Base-by-base conservation (phyloP, 805 yeast species). In the Yarrowia hollandica region DNA sequence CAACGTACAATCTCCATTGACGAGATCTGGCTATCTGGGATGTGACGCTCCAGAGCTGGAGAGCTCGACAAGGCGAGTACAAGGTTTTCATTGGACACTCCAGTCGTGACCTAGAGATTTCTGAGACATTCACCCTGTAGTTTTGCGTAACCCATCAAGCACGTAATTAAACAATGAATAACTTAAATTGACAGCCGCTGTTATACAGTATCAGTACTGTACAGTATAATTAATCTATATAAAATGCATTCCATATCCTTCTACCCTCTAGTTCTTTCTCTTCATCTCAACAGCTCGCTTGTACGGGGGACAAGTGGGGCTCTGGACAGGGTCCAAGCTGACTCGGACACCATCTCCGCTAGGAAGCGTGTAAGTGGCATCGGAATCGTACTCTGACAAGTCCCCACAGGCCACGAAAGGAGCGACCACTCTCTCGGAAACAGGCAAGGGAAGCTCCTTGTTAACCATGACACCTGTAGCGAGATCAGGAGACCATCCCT, bases 401-500 rank as follows among this genome's bases (percentile, higher is more conserved):
- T 90, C 97, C 37, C 99, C 99, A 73, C 99, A 94, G 0, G 98
- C 96, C 61, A 94, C 76, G 66, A 92, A 92, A n/a, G 90, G 90
- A 0, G 97, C 97, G 21, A 94, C 82, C 10, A 75, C 72, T 63
- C 97, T 75, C 63, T 86, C 88, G 64, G 87, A 94, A 4, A 54
- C 35, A 19, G 62, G 65, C 3, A 46, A 30, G 4, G 48, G 50
- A 1, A 58, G 74, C 5, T 73, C 75, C 63, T 81, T 72, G 61
- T 79, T 74, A n/a, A 77, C 75, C 50, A 39, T 28, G 25, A 38
- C 50, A 1, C 39, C 48, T 1, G 28, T 33, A 16, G 59, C 38
- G 12, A 55, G 26, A 58, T 63, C 55, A 0, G 98, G 97, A 39
- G 74, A 76, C 97, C 97, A 92, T 1, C 90, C 87, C 1, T 78